A percentile compares a stretch with the other conserved stretches of the same genome.
Evolutionary conservation across 2,329 filamentous ascomycete genomes (phyloP).

Genomic region (Metarhizium anisopliae): DNA sequence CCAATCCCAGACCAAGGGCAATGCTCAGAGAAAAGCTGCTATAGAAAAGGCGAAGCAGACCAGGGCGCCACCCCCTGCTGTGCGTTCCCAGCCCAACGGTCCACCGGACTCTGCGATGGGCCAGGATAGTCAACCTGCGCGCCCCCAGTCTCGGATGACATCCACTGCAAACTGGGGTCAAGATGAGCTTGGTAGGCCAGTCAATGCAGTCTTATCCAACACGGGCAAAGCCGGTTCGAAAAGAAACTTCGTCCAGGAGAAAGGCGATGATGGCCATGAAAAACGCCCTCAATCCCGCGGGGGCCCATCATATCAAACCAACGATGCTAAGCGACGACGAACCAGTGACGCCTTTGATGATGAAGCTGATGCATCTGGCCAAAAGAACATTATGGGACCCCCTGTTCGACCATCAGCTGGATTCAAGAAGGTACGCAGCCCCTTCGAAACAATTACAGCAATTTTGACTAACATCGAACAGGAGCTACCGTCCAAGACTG

Average conservation of each 20-base stretch:
- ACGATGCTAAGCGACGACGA: slow-evolving; percentile 71
- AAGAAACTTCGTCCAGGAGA: slow-evolving; percentile 59
- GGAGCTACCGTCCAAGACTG: slow-evolving; percentile 52
- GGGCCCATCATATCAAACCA: slow-evolving; percentile 54
- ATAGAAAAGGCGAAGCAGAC: slow-evolving; percentile 59
- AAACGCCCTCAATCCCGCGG: slow-evolving; percentile 37
- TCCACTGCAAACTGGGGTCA: slow-evolving; percentile 40
- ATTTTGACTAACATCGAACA: slow-evolving; percentile 19
- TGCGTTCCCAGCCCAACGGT: slow-evolving; percentile 44
- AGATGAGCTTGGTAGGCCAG: slow-evolving; percentile 52
- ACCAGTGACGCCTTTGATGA: slow-evolving; percentile 66
- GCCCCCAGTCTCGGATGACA: slow-evolving; percentile 50
- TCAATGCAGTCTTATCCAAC: slow-evolving; percentile 52
- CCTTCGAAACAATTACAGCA: not conserved
- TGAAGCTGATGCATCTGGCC: slow-evolving; percentile 48
- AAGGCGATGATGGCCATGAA: slow-evolving; percentile 43
- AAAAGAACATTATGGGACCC: slow-evolving; percentile 62
- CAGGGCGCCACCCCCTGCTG: slow-evolving; percentile 51
- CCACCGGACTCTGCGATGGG: slow-evolving; percentile 34
- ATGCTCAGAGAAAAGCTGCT: slow-evolving; percentile 51
- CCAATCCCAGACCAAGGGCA: slow-evolving; percentile 57
- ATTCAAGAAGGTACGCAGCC: slow-evolving; percentile 51
- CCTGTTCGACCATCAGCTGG: slow-evolving; percentile 73
- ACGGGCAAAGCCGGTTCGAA: slow-evolving; percentile 57
- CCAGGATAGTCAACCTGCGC: slow-evolving; percentile 24